Base-by-base conservation (phyloP, 441 rosid genomes). In the Adansonia rubrostipa region DNA sequence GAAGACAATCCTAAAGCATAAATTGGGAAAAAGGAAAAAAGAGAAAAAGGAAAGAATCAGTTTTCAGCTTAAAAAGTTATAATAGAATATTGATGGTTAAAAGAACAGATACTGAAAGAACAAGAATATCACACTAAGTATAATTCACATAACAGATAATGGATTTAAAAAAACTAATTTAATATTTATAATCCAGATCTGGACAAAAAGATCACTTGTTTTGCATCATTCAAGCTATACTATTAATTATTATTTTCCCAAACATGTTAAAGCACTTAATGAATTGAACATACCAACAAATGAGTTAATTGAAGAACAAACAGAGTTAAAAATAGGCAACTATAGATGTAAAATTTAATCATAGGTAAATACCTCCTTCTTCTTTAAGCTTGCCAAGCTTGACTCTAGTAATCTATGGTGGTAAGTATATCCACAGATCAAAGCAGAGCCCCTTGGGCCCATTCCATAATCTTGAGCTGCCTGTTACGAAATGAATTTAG, bases 361-460 rank as follows among this genome's bases (percentile, higher is more conserved):
- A 19, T 76, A 79, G 24, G 79, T 47, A 51, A 40, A 51, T 74
- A 93, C 98, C 98, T 95, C 95, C 82, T 92, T 92, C 87, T 89
- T 90, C 88, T 93, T 95, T 80, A 93, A 84, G 78, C 87, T 88
- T 13, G 99, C 98, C 89, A 95, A 87, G 87, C 86, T 84, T 56
- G 91, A 87, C 85, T 95, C 99, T 0, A 93, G 89, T 71, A 83
- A 77, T 82, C 96, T 86, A 83, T 95, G 99, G 84, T 91, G 88
- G 82, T 85, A 91, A 74, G 99, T 95, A 73, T 93, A 95, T 62
- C 99, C 99, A 76, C 99, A 93, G 54, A 93, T 89, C 80, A 95
- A 82, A 42, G 98, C 92, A 83, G 99, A 95, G 67, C 98, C 99
- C 77, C 93, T 92, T 7, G 99, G 99, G 61, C 98, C 99, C 99